Conservation (phyloP, 257 asterid species). For the Rhazya stricta region DNA sequence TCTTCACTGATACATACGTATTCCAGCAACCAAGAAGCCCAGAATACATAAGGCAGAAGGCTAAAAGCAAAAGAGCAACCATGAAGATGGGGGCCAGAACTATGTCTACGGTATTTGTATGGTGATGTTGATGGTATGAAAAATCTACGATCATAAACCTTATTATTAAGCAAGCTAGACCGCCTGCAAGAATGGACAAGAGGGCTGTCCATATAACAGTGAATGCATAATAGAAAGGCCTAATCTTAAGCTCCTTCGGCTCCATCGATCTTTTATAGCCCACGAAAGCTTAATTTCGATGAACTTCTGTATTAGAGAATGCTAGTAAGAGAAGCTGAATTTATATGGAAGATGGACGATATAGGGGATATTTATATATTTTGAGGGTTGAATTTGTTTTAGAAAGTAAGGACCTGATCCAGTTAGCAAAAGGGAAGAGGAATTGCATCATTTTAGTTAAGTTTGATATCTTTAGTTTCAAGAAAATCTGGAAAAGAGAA, state of each 20-base stretch:
- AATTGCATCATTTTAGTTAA: background rate
- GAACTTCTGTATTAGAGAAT: background rate
- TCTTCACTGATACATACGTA: background rate
- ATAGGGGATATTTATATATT: background rate
- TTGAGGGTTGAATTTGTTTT: background rate
- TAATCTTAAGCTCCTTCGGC: too few species aligned
- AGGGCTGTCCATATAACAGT: conserved; percentile 2
- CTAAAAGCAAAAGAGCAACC: background rate
- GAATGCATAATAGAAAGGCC: background rate
- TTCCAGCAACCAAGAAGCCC: background rate
- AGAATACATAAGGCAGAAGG: background rate
- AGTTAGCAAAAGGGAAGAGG: background rate
- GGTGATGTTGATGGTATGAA: background rate
- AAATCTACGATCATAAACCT: background rate
- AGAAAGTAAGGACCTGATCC: background rate
- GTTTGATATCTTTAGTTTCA: background rate
- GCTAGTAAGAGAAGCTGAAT: too few species aligned
- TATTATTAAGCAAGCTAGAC: background rate
- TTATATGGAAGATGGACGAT: background rate
- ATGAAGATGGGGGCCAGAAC: background rate
- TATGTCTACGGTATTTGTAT: background rate
- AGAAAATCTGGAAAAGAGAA: background rate
- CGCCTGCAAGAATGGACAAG: background rate
- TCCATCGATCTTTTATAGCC: background rate
- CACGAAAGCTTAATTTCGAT: background rate